Percentiles rank a stretch among this genome's conserved stretches.
These are phyloP conservation scores for Monosporozyma servazzii DNA, from an alignment of 805 yeast species.

Conservation along the genomic window DNA sequence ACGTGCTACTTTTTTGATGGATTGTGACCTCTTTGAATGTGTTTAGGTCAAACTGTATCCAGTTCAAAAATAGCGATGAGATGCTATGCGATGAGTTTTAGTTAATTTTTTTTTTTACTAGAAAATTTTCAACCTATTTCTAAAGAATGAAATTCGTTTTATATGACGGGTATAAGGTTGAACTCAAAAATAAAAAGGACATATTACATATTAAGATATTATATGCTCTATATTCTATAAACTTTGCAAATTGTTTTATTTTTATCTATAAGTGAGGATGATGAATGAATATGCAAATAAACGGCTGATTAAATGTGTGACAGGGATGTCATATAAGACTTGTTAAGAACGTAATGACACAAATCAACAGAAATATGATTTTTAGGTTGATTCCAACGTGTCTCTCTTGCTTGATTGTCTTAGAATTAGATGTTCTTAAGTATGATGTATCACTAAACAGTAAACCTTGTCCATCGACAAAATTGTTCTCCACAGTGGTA, in stretches of 20 bases:
- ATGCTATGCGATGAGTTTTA: conserved; percentile 11
- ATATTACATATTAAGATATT: not conserved
- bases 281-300: not conserved
- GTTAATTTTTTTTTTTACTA: conserved; percentile 1
- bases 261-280: not conserved
- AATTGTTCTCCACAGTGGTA: not conserved
- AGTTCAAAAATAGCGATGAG: conserved; percentile 15
- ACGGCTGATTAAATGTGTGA: not conserved
- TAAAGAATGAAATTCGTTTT: not conserved
- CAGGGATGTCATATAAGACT: conserved; percentile 4
- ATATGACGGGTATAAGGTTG: not conserved
- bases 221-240: not conserved
- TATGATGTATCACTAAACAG: conserved; percentile 4
- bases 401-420: conserved; percentile 1
- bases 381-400: conserved; percentile 6
- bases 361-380: conserved; percentile 7
- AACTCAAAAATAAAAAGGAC: not conserved
- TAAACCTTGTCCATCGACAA: not conserved
- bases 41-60: not conserved
- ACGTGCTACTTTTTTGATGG: not conserved
- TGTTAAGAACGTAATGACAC: conserved; percentile 8
- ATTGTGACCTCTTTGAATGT: not conserved
- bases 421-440: conserved; percentile 8
- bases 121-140: not conserved
- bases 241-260: not conserved